A percentile compares a stretch with the other conserved stretches of the same genome.
These are phyloP conservation scores for Phytopythium vexans DNA, from an alignment of 352 stramenopile species.

Conservation along the genomic window DNA sequence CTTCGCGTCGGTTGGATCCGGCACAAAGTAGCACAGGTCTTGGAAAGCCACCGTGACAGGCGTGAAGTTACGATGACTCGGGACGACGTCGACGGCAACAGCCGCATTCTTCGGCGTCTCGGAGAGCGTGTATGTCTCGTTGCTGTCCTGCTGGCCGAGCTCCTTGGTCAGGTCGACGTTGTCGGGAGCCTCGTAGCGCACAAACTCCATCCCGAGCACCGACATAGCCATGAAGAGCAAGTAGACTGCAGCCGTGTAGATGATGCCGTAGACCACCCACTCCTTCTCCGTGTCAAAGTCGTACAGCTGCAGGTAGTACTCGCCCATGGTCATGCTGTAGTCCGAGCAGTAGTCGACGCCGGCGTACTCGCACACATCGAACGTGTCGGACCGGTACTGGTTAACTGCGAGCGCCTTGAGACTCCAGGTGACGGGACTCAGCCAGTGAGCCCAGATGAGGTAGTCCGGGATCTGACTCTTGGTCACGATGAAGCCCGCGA, in stretches of 20 bases:
- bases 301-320: slow-evolving; percentile 35
- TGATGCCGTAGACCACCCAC: slow-evolving; percentile 39
- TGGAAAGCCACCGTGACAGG: slow-evolving; percentile 30
- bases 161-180: slow-evolving; percentile 24
- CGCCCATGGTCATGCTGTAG: slow-evolving; percentile 27
- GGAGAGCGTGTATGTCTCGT: slow-evolving; percentile 12
- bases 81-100: not conserved
- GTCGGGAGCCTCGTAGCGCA: slow-evolving; percentile 17
- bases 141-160: slow-evolving; percentile 6
- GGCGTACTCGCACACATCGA: slow-evolving; percentile 28
- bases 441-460: slow-evolving; percentile 52
- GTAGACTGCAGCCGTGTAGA: slow-evolving; percentile 29
- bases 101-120: slow-evolving; percentile 12
- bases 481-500: slow-evolving; percentile 45
- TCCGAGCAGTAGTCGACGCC: slow-evolving; percentile 37
- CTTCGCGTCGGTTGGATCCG: slow-evolving; percentile 14
- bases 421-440: slow-evolving; percentile 52
- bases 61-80: slow-evolving; percentile 18
- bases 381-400: slow-evolving; percentile 28
- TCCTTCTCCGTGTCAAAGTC: slow-evolving; percentile 32
- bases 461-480: slow-evolving; percentile 41
- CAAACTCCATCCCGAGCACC: slow-evolving; percentile 21
- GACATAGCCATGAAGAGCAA: slow-evolving; percentile 32
- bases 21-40: slow-evolving; percentile 19
- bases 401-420: slow-evolving; percentile 38